These are phyloP conservation scores for Trichosanthes truncata DNA, from an alignment of 306 rosid genomes.

Conservation along the genomic window DNA sequence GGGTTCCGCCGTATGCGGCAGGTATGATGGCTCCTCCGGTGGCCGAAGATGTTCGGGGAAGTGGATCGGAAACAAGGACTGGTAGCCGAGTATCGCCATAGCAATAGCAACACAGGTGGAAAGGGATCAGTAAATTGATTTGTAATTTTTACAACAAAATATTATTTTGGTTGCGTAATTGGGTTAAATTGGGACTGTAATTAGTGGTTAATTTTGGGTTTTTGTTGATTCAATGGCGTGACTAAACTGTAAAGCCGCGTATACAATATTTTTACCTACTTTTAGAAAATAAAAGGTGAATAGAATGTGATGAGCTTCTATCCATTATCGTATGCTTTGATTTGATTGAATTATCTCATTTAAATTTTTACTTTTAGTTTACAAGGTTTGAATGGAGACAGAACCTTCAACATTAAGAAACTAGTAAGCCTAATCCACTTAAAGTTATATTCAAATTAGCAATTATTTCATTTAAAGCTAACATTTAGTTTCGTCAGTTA, in stretches of 20 bases:
- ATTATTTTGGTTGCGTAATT: background rate
- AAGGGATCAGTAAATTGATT: background rate
- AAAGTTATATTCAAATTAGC: too few relatives aligned
- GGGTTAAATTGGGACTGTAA: background rate
- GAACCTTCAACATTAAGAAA: too few relatives aligned
- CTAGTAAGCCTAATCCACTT: too few relatives aligned
- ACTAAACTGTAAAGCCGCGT: background rate
- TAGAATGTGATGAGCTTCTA: too few relatives aligned
- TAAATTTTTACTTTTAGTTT: too few relatives aligned
- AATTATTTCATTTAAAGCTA: too few relatives aligned
- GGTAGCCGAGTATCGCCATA: conserved; percentile 44
- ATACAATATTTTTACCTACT: background rate
- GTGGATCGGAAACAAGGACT: conserved; percentile 25
- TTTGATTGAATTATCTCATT: background rate
- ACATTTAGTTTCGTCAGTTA: too few relatives aligned
- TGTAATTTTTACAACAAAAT: background rate
- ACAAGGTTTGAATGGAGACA: too few relatives aligned
- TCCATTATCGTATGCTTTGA: background rate
- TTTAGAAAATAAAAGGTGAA: background rate
- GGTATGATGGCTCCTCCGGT: conserved; percentile 30
- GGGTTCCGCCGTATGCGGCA: conserved; percentile 22
- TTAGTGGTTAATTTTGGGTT: background rate
- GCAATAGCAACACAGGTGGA: background rate
- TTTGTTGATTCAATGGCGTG: background rate
- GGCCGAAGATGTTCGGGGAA: conserved; percentile 35